These are phyloP conservation scores for Microcyclospora tardicrescens DNA, from an alignment of 2,329 filamentous ascomycete species.

Conservation along the genomic window DNA sequence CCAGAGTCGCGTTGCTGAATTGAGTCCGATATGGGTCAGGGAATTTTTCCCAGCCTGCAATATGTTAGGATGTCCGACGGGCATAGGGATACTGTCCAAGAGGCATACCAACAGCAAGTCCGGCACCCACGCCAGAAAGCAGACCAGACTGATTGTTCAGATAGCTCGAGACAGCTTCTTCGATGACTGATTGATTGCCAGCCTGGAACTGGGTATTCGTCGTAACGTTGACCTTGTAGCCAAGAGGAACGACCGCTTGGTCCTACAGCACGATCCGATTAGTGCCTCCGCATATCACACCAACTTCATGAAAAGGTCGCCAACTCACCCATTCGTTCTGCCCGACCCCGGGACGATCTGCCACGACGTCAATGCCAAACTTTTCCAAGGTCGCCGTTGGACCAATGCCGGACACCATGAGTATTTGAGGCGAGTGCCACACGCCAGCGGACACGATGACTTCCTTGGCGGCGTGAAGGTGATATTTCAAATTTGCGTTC, in stretches of 20 bases:
- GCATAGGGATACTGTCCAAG: no score
- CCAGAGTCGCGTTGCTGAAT: not conserved
- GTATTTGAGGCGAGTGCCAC: conserved; percentile 30
- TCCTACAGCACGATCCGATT: no score
- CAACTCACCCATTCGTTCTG: conserved; percentile 12
- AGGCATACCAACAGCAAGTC: no score
- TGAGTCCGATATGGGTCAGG: not conserved
- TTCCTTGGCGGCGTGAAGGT: conserved; percentile 24
- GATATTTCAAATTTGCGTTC: conserved; percentile 13
- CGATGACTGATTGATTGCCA: no score
- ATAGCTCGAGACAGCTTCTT: no score
- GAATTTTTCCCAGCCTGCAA: conserved; percentile 3
- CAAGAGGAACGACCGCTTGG: no score
- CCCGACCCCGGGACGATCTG: conserved; percentile 18
- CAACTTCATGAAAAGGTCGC: conserved; percentile 29
- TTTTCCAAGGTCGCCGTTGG: conserved; percentile 19
- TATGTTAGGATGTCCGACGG: no score
- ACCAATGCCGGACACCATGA: conserved; percentile 22
- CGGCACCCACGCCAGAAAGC: no score
- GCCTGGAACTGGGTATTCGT: no score
- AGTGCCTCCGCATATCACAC: conserved; percentile 7
- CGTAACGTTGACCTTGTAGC: conserved; percentile 9
- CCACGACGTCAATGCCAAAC: conserved; percentile 18
- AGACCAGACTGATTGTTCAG: no score
- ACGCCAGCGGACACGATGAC: conserved; percentile 33